Conservation (phyloP, 1,139 yeast species). For the Scheffersomyces illinoinensis region DNA sequence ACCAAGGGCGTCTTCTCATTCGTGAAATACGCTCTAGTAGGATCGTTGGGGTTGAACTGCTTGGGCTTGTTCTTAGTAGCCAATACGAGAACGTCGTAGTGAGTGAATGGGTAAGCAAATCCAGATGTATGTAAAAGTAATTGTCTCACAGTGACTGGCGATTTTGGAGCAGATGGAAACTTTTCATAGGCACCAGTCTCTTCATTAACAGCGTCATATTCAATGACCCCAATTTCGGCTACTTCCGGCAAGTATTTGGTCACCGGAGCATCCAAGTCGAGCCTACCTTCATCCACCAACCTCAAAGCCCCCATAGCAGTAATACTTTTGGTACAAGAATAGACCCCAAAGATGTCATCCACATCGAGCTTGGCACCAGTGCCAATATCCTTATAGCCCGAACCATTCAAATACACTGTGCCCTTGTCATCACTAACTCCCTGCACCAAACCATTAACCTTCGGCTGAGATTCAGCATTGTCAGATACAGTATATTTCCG, state of each 20-base stretch:
- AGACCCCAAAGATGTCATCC: constrained; percentile 37
- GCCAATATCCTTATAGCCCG: constrained; percentile 23
- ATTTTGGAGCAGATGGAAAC: constrained; percentile 33
- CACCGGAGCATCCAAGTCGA: constrained; percentile 45
- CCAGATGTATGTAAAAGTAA: constrained; percentile 56
- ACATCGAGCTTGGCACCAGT: constrained; percentile 5
- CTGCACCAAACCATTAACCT: constrained; percentile 25
- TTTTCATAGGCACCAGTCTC: constrained; percentile 35
- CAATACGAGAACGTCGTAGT: constrained; percentile 26
- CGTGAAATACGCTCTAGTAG: constrained; percentile 27
- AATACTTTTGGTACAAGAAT: constrained; percentile 51
- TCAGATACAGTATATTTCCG: constrained; percentile 1
- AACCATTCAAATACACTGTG: constrained; percentile 25
- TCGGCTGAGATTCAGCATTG: constrained; percentile 1
- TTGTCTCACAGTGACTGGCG: constrained; percentile 46
- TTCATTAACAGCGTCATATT: constrained; percentile 30
- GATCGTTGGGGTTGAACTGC: constrained; percentile 20
- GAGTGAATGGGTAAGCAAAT: constrained; percentile 47
- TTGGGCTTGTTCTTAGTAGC: constrained; percentile 19
- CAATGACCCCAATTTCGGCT: constrained; percentile 40
- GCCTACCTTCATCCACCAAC: constrained; percentile 44
- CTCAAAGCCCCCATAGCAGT: constrained; percentile 49
- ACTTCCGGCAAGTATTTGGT: constrained; percentile 42
- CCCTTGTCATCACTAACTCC: constrained; percentile 28
- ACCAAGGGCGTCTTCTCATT: constrained; percentile 40